Evolutionary conservation across 805 yeast genomes (phyloP).

Genomic region (Metschnikowia shivogae): DNA sequence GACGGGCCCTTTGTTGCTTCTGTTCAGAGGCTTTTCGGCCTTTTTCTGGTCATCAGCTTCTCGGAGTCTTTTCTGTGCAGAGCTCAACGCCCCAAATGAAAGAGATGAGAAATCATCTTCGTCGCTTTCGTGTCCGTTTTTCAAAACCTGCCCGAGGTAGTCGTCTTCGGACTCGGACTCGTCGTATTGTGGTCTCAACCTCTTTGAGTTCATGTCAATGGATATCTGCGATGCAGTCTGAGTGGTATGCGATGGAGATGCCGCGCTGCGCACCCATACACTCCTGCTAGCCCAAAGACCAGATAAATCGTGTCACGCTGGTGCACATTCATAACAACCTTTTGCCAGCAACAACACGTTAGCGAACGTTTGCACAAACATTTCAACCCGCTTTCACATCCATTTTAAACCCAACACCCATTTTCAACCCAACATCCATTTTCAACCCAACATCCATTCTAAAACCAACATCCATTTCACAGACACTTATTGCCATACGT

Average conservation of each 20-base stretch:
- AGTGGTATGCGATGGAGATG: conserved; percentile 1
- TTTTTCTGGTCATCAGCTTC: conserved; percentile 17
- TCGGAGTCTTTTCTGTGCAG: conserved; percentile 51
- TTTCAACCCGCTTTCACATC: no score
- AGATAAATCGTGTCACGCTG: no score
- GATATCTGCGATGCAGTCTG: conserved; percentile 2
- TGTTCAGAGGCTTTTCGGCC: not conserved
- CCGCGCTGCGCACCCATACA: conserved; percentile 4
- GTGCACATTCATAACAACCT: no score
- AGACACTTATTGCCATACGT: no score
- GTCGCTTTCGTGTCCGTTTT: conserved; percentile 14
- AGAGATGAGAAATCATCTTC: conserved; percentile 47
- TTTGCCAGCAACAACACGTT: no score
- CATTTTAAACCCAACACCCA: no score
- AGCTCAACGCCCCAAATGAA: conserved; percentile 63
- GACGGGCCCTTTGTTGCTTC: not conserved
- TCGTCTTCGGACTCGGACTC: conserved; percentile 19
- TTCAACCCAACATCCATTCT: no score
- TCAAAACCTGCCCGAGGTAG: conserved; percentile 16
- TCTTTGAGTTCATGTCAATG: conserved; percentile 4
- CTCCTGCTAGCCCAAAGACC: not conserved
- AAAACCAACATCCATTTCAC: no score
- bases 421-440: no score
- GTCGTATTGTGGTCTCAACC: conserved; percentile 12
- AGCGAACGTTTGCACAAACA: no score